These are phyloP conservation scores for Cryoendolithus antarcticus DNA, from an alignment of 2,329 filamentous ascomycete genomes.

Conservation along the genomic window DNA sequence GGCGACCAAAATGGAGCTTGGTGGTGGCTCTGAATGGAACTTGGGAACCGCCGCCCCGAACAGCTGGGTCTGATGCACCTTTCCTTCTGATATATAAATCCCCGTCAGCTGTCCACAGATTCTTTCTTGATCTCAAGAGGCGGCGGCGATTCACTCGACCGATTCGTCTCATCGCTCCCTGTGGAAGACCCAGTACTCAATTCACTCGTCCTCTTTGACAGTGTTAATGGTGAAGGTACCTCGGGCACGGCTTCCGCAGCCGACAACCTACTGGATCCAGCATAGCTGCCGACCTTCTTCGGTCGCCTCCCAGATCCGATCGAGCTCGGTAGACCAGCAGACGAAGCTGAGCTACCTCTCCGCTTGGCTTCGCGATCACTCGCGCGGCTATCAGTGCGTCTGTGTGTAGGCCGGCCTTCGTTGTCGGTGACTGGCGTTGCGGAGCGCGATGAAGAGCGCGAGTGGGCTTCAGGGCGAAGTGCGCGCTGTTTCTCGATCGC, in stretches of 20 bases:
- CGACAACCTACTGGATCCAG: constrained; percentile 1
- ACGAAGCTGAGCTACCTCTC: constrained; percentile 12
- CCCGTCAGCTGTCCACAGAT: constrained; percentile 7
- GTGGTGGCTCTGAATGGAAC: no score
- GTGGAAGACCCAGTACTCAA: constrained; percentile 2
- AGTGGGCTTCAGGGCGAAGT: constrained; percentile 13
- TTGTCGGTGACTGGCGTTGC: constrained; percentile 17
- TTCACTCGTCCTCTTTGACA: constrained; percentile 2
- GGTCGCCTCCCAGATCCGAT: constrained; percentile 2
- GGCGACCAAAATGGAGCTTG: no score
- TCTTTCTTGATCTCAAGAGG: constrained; percentile 15
- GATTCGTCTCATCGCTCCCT: constrained; percentile 2
- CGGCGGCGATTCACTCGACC: constrained; percentile 1
- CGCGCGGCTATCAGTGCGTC: constrained; percentile 2
- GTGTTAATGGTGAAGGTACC: constrained; percentile 3
- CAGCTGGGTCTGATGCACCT: no score
- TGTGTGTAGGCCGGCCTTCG: constrained; percentile 6
- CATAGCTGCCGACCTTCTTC: constrained; percentile 4
- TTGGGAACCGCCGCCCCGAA: no score
- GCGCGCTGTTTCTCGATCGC: constrained; percentile 12
- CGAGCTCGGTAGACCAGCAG: background rate
- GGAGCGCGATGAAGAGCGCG: constrained; percentile 12
- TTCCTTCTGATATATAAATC: no score
- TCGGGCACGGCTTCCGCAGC: constrained; percentile 4
- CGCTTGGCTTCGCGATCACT: constrained; percentile 8